A percentile compares a stretch with the other conserved stretches of the same genome.
phyloP scores from a whole-genome alignment of 805 yeast species.

The Ogataea paradorogensis region DNA sequence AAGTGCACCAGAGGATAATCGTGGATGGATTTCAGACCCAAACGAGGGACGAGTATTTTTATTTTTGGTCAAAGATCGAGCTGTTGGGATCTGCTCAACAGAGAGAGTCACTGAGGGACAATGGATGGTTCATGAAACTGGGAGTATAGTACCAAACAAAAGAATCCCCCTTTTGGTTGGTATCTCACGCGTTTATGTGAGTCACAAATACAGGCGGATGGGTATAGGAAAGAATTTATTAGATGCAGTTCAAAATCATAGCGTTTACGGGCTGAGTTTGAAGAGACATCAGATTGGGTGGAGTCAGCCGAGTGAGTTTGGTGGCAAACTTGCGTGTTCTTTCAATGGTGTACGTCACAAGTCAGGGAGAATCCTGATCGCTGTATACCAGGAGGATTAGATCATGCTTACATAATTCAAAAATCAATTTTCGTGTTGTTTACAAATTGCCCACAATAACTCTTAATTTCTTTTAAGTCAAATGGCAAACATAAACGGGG shows the following conservation, averaged over 20 bases:
- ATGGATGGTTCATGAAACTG: slow-evolving; percentile 60
- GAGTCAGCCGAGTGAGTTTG: slow-evolving; percentile 70
- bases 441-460: slow-evolving; percentile 5
- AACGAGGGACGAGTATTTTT: slow-evolving; percentile 47
- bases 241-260: slow-evolving; percentile 39
- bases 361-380: slow-evolving; percentile 47
- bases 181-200: slow-evolving; percentile 48
- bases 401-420: neutral
- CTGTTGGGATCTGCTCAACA: slow-evolving; percentile 56
- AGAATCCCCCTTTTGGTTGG: slow-evolving; percentile 41
- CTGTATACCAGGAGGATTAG: slow-evolving; percentile 41
- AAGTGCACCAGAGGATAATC: slow-evolving; percentile 46
- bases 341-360: slow-evolving; percentile 58
- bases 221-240: slow-evolving; percentile 51
- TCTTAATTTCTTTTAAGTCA: neutral
- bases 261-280: slow-evolving; percentile 49
- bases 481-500: slow-evolving; percentile 25
- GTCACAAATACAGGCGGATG: slow-evolving; percentile 41
- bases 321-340: slow-evolving; percentile 53
- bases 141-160: slow-evolving; percentile 46
- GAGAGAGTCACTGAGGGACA: slow-evolving; percentile 45
- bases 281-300: slow-evolving; percentile 51
- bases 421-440: slow-evolving; percentile 6
- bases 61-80: slow-evolving; percentile 40
- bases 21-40: slow-evolving; percentile 22